These are phyloP conservation scores for Termitomyces sp. DNA, from an alignment of 768 basidiomycete genomes.

Conservation along the genomic window DNA sequence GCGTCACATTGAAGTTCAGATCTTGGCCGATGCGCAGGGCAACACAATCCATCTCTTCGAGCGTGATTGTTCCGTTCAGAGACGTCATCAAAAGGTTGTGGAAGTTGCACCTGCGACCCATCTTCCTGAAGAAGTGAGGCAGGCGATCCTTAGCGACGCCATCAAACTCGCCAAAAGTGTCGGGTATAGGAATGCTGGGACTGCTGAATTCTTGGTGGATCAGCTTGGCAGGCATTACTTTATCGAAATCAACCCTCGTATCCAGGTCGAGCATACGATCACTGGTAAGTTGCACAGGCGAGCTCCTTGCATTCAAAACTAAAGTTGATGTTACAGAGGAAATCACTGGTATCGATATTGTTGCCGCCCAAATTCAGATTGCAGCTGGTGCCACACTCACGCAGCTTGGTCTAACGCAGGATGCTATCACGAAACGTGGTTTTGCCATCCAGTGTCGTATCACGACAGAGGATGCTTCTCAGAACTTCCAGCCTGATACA, in stretches of 20 bases:
- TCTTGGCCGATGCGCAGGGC: constrained; percentile 86
- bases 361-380: constrained; percentile 99
- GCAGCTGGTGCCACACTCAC: constrained; percentile 96
- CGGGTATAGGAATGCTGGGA: constrained; percentile 94
- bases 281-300: constrained; percentile 58
- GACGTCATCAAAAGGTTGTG: constrained; percentile 98
- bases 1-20: constrained; percentile 95
- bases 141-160: constrained; percentile 84
- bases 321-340: constrained; percentile 63
- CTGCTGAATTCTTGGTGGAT: constrained; percentile 97
- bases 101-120: constrained; percentile 97
- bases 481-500: constrained; percentile 94
- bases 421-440: constrained; percentile 92
- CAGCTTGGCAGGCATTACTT: constrained; percentile 96
- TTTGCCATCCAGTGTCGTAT: constrained; percentile 98
- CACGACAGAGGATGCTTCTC: constrained; percentile 94
- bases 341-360: constrained; percentile 98
- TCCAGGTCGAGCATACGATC: constrained; percentile 99
- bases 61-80: constrained; percentile 97
- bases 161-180: constrained; percentile 94
- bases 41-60: constrained; percentile 98
- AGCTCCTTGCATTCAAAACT: background rate
- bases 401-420: constrained; percentile 93
- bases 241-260: constrained; percentile 99
- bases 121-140: constrained; percentile 84